Percentiles rank a stretch among this genome's conserved stretches.
Conservation (phyloP, 352 stramenopile genomes). For the Poterioochromonas sp. region DNA sequence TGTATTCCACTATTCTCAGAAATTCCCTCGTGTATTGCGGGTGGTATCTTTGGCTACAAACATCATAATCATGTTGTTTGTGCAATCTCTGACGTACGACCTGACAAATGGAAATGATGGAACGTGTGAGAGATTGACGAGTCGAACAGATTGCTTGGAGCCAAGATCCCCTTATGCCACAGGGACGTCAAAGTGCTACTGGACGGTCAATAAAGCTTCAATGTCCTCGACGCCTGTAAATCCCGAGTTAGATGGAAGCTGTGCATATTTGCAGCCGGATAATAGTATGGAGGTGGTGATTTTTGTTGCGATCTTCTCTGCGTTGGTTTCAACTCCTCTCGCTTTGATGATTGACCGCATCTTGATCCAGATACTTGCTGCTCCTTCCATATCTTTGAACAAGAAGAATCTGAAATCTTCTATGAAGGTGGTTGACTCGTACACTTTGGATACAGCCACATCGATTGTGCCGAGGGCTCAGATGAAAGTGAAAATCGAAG, state of each 20-base stretch:
- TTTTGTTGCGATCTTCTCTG: conserved; percentile 24
- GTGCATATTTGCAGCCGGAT: neutral
- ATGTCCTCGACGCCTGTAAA: neutral
- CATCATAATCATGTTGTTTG: conserved; percentile 21
- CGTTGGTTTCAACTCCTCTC: neutral
- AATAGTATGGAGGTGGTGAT: neutral
- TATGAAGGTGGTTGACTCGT: neutral
- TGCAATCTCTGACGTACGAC: conserved; percentile 22
- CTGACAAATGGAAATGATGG: neutral
- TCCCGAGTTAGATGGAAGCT: neutral
- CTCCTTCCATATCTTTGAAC: neutral
- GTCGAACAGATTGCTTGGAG: neutral
- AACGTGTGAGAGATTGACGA: neutral
- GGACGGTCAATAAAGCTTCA: neutral
- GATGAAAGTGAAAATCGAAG: neutral
- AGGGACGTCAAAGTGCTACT: neutral
- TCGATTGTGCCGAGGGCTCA: neutral
- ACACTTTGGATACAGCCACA: neutral
- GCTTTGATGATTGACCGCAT: neutral
- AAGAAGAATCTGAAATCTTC: neutral
- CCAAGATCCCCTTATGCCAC: neutral
- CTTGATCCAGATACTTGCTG: neutral
- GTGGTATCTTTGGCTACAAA: conserved; percentile 17
- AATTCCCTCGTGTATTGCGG: conserved; percentile 12
- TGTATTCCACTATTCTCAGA: conserved; percentile 9